Percentiles rank a stretch among this genome's conserved stretches.
These are phyloP conservation scores for Trypanosoma cruzi DNA, from an alignment of 208 protist species.

Conservation along the genomic window DNA sequence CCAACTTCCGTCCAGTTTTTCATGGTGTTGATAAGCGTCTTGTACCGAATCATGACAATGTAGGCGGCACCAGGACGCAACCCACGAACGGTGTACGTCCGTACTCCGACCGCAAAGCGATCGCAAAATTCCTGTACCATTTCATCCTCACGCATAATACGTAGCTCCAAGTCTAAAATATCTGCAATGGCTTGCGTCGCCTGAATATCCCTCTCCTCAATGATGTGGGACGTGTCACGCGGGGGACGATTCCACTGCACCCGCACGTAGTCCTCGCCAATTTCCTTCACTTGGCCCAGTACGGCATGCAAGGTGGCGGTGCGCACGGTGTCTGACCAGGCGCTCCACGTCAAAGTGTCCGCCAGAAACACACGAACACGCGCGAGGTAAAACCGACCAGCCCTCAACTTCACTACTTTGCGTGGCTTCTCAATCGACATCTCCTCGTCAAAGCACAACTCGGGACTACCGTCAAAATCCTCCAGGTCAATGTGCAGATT, in stretches of 20 bases:
- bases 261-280: constrained; percentile 87
- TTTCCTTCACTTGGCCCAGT: constrained; percentile 46
- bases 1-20: constrained; percentile 79
- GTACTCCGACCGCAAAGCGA: constrained; percentile 49
- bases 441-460: constrained; percentile 43
- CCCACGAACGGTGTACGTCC: constrained; percentile 65
- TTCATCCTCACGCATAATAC: constrained; percentile 68
- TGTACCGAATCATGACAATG: constrained; percentile 85
- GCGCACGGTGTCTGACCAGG: constrained; percentile 63
- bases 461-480: not conserved
- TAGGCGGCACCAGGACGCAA: constrained; percentile 75
- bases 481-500: constrained; percentile 38
- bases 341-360: constrained; percentile 46
- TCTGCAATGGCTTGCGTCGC: constrained; percentile 42
- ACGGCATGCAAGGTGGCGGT: constrained; percentile 67
- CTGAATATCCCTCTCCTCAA: constrained; percentile 51
- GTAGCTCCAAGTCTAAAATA: constrained; percentile 74
- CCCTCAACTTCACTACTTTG: constrained; percentile 86
- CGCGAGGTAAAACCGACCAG: constrained; percentile 54
- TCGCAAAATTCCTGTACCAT: constrained; percentile 69
- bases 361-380: constrained; percentile 59
- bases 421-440: constrained; percentile 43
- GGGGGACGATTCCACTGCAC: constrained; percentile 73
- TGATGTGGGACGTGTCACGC: constrained; percentile 37
- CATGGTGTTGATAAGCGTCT: constrained; percentile 77